A percentile compares a stretch with the other conserved stretches of the same genome.
These are phyloP conservation scores for Talaromyces sp. DNA, from an alignment of 2,329 filamentous ascomycete genomes.

Conservation along the genomic window DNA sequence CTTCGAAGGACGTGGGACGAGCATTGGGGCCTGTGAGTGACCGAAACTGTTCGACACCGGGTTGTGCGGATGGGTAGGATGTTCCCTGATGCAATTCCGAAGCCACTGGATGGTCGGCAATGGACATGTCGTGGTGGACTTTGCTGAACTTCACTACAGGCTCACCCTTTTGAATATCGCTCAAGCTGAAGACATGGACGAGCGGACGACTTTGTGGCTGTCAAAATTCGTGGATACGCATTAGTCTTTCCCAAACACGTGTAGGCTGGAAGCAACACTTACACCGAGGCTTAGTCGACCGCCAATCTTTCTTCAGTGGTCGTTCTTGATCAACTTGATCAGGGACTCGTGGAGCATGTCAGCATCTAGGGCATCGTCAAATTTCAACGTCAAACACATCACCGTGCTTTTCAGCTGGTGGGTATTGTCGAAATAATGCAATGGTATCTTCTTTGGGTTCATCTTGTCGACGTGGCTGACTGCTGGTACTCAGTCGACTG, in stretches of 20 bases:
- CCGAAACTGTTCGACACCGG: slow-evolving; percentile 1
- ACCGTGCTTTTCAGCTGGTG: slow-evolving; percentile 4
- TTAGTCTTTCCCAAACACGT: not conserved
- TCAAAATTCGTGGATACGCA: not conserved
- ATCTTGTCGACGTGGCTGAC: not conserved
- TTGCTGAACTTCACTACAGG: not conserved
- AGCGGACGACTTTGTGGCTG: not conserved
- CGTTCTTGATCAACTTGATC: not conserved
- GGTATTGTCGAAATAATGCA: slow-evolving; percentile 11
- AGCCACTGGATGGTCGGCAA: not conserved
- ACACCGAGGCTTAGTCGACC: not conserved
- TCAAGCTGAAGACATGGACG: not conserved
- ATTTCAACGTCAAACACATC: slow-evolving; percentile 5
- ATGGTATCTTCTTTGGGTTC: not conserved
- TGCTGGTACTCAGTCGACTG: not conserved
- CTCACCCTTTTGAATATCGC: not conserved
- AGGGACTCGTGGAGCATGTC: not conserved
- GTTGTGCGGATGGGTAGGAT: not conserved
- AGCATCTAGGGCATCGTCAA: not conserved
- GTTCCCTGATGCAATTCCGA: not conserved
- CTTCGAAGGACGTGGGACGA: not conserved
- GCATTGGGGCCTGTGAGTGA: not conserved
- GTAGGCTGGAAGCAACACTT: not conserved
- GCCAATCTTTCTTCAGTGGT: slow-evolving; percentile 7
- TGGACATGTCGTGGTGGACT: slow-evolving; percentile 1